Percentiles rank a stretch among this genome's conserved stretches.
Conservation (phyloP, 148 eudicot species). For the Amaranthus hypochondriacus region DNA sequence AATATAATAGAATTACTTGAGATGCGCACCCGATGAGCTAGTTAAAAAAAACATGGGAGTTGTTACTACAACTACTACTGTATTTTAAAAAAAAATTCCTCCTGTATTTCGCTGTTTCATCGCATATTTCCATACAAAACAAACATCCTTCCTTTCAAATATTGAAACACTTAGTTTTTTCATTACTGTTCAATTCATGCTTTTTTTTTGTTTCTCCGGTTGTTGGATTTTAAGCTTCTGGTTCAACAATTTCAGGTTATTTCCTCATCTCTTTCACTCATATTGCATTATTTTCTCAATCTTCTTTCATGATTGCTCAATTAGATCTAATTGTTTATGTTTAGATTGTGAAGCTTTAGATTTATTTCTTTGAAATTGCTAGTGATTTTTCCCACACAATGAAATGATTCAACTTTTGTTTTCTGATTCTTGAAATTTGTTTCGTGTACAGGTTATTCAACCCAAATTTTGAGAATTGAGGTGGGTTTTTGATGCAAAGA, state of each 20-base stretch:
- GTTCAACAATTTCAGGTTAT: conserved; percentile 19
- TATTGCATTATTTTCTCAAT: neutral
- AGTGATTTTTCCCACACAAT: neutral
- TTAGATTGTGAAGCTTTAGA: neutral
- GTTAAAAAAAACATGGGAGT: no score
- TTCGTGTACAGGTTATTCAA: conserved; percentile 1
- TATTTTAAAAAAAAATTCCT: neutral
- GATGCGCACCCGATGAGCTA: no score
- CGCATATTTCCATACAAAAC: neutral
- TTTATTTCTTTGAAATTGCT: neutral
- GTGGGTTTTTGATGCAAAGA: conserved; percentile 2
- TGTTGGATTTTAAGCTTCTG: neutral
- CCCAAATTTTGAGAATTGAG: conserved; percentile 14
- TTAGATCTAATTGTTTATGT: neutral
- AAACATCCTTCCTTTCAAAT: neutral
- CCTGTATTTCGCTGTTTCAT: neutral
- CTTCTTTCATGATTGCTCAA: neutral
- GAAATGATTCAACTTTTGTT: neutral
- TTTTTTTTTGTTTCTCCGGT: conserved; percentile 19
- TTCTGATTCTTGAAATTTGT: neutral
- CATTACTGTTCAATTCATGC: neutral
- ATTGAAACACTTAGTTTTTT: neutral
- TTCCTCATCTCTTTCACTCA: conserved; percentile 8
- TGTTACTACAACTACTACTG: neutral
- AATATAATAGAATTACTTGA: no score